phyloP scores from a whole-genome alignment of 1,139 yeast genomes.

The Yamadazyma diddensiae region DNA sequence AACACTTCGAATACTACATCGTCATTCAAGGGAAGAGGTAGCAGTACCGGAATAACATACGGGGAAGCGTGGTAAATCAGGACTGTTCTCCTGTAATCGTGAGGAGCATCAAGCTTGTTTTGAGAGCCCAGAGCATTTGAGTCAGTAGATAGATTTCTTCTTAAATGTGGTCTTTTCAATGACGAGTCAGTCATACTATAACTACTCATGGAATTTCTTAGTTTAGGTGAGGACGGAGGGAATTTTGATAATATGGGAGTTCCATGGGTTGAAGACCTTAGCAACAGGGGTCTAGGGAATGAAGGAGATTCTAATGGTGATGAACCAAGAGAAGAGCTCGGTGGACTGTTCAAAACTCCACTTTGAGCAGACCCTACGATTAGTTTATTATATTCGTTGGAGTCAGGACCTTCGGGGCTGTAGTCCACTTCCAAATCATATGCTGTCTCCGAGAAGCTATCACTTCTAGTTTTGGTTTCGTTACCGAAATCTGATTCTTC shows the following conservation, averaged over 20 bases:
- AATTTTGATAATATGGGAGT: constrained; percentile 11
- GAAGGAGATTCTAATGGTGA: constrained; percentile 22
- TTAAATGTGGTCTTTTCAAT: constrained; percentile 27
- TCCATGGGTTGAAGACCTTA: constrained; percentile 20
- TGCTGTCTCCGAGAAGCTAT: constrained; percentile 6
- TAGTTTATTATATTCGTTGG: constrained; percentile 13
- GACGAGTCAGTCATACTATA: constrained; percentile 10
- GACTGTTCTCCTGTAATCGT: constrained; percentile 13
- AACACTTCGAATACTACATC: constrained; percentile 39
- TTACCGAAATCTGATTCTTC: constrained; percentile 42
- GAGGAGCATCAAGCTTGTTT: constrained; percentile 8
- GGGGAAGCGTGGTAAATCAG: constrained; percentile 34
- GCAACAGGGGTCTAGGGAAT: constrained; percentile 21
- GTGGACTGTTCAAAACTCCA: constrained; percentile 6
- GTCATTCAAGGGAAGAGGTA: constrained; percentile 46
- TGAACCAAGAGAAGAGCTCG: constrained; percentile 17
- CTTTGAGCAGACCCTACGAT: constrained; percentile 19
- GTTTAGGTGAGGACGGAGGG: constrained; percentile 17
- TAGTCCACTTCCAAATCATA: constrained; percentile 9
- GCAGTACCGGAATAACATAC: constrained; percentile 40
- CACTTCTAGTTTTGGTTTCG: constrained; percentile 2
- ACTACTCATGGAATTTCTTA: constrained; percentile 13
- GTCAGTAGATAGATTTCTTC: constrained; percentile 37
- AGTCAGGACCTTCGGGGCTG: constrained; percentile 3
- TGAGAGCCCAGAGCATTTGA: constrained; percentile 26